These are phyloP conservation scores for Rhizopus stolonifer DNA, from an alignment of 371 early-diverging fungal genomes.

Conservation along the genomic window DNA sequence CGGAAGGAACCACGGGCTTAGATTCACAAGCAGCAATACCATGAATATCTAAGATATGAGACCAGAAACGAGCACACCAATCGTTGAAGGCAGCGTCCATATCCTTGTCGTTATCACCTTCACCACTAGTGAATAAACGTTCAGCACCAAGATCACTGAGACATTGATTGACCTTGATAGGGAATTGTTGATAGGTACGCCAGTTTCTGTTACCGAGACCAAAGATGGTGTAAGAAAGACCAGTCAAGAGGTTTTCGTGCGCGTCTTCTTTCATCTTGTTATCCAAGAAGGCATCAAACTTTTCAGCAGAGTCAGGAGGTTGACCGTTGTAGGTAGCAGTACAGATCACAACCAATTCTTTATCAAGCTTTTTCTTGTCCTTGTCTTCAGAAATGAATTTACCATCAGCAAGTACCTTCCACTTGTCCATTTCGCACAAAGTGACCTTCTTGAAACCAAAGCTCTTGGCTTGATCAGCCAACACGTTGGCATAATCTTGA, in stretches of 20 bases:
- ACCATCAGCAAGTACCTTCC: conserved; percentile 38
- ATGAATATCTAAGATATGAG: conserved; percentile 26
- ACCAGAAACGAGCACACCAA: conserved; percentile 53
- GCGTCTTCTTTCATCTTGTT: conserved; percentile 22
- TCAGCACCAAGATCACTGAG: conserved; percentile 52
- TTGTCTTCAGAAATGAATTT: conserved; percentile 23
- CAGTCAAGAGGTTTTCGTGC: conserved; percentile 26
- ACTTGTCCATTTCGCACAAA: conserved; percentile 46
- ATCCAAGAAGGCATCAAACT: conserved; percentile 51
- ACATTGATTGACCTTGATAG: conserved; percentile 34
- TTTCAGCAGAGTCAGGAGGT: conserved; percentile 60
- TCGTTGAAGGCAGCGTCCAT: conserved; percentile 50
- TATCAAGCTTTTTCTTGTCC: conserved; percentile 11
- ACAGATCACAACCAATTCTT: conserved; percentile 47
- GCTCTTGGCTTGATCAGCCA: conserved; percentile 39
- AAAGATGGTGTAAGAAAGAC: conserved; percentile 51
- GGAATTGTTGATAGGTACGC: conserved; percentile 61
- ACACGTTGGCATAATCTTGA: conserved; percentile 50
- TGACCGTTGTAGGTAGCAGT: conserved; percentile 59
- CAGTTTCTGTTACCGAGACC: conserved; percentile 62
- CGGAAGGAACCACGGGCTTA: conserved; percentile 37
- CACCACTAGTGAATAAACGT: conserved; percentile 43
- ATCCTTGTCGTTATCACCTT: conserved; percentile 54
- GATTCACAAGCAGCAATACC: conserved; percentile 34
- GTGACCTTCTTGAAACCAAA: conserved; percentile 46